Percentiles rank a stretch among this genome's conserved stretches.
Evolutionary conservation across 768 basidiomycete species (phyloP).

Genomic region (Tylopilus balloui): DNA sequence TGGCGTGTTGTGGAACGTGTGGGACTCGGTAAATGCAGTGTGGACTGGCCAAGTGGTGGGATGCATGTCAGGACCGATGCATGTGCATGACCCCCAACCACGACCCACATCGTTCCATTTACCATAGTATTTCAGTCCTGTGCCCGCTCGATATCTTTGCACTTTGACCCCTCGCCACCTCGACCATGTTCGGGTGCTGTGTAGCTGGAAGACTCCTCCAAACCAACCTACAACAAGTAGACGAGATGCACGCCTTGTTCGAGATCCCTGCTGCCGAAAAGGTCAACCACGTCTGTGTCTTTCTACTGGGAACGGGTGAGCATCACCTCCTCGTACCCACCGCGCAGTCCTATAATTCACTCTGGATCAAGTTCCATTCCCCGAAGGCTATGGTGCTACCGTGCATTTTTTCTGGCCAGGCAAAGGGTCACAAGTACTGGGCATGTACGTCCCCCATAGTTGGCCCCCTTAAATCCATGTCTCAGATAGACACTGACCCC

Average conservation of each 20-base stretch:
- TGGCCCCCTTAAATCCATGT: neutral
- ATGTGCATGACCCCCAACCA: constrained; percentile 10
- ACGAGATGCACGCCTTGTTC: constrained; percentile 79
- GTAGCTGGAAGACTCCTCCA: constrained; percentile 76
- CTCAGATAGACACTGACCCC: neutral
- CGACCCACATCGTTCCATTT: neutral
- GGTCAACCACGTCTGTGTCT: constrained; percentile 85
- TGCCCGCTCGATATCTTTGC: neutral
- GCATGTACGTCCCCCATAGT: constrained; percentile 62
- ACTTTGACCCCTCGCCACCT: neutral
- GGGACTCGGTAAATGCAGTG: constrained; percentile 3
- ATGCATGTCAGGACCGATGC: constrained; percentile 6
- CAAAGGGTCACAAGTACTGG: constrained; percentile 80
- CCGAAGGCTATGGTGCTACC: constrained; percentile 77
- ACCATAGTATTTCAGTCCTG: neutral
- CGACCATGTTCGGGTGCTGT: constrained; percentile 70
- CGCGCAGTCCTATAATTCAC: neutral
- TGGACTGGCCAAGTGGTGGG: neutral
- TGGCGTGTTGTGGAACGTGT: constrained; percentile 2
- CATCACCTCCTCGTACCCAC: neutral
- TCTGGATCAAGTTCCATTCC: constrained; percentile 57
- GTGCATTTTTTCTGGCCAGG: constrained; percentile 87
- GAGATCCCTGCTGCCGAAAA: constrained; percentile 64
- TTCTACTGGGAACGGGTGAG: constrained; percentile 73
- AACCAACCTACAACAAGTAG: constrained; percentile 76